Conservation (phyloP, 495 filamentous ascomycete genomes). For the Tuber magnatum region DNA sequence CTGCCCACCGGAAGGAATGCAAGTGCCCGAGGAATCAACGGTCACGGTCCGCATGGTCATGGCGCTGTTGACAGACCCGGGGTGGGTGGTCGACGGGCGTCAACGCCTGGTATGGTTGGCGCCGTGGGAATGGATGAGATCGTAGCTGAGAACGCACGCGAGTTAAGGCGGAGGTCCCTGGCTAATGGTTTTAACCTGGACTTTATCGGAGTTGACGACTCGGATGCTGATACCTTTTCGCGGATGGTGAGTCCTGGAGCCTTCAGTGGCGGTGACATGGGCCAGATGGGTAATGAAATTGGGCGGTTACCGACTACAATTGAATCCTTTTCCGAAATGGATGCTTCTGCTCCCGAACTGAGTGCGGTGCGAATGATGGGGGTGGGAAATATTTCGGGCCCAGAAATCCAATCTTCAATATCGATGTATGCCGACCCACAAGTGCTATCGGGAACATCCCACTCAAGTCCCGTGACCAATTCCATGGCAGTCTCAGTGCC, state of each 20-base stretch:
- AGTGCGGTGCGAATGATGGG: constrained; percentile 36
- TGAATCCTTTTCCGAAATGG: constrained; percentile 35
- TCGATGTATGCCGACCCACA: constrained; percentile 37
- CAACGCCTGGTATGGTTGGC: constrained; percentile 35
- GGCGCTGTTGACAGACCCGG: constrained; percentile 22
- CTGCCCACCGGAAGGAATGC: constrained; percentile 26
- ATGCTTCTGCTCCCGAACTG: constrained; percentile 29
- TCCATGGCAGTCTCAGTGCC: constrained; percentile 33
- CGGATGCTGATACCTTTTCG: constrained; percentile 34
- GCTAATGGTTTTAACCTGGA: constrained; percentile 39
- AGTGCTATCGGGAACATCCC: constrained; percentile 32
- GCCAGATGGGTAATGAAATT: constrained; percentile 36
- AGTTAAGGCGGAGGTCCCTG: constrained; percentile 37
- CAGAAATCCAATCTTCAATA: constrained; percentile 39
- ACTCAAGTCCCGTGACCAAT: constrained; percentile 36
- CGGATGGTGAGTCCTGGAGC: constrained; percentile 31
- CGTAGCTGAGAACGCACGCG: constrained; percentile 36
- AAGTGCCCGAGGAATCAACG: constrained; percentile 37
- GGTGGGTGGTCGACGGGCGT: constrained; percentile 28
- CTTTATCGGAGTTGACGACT: constrained; percentile 31
- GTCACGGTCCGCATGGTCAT: constrained; percentile 18
- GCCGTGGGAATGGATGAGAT: constrained; percentile 39
- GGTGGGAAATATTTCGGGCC: constrained; percentile 35
- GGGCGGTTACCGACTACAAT: constrained; percentile 33
- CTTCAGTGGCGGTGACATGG: constrained; percentile 30